Percentiles rank a stretch among this genome's conserved stretches.
Evolutionary conservation across 2,329 filamentous ascomycete species (phyloP).

Genomic region (Lasiodiplodia theobromae): DNA sequence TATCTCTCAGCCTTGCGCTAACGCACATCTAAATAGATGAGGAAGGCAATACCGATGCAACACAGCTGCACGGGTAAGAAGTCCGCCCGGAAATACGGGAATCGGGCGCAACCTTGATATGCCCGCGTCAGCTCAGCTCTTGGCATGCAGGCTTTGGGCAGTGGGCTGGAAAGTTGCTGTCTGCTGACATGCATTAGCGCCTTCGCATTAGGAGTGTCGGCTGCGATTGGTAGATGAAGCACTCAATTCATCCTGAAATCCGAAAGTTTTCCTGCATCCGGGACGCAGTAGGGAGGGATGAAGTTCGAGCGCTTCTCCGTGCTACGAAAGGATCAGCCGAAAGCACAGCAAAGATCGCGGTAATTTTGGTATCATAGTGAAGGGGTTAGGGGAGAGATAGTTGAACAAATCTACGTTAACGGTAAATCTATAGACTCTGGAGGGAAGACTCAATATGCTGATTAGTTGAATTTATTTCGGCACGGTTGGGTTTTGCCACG

Average conservation of each 20-base stretch:
- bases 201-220: background rate
- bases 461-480: background rate
- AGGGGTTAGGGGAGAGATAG: background rate
- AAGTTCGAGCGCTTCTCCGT: background rate
- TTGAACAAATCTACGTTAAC: background rate
- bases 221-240: background rate
- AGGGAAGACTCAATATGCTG: background rate
- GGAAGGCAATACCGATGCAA: background rate
- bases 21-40: constrained; percentile 15
- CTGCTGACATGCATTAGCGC: background rate
- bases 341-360: background rate
- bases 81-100: background rate
- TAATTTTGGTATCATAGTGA: background rate
- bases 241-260: too few species aligned
- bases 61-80: constrained; percentile 8
- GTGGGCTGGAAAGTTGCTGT: constrained; percentile 1
- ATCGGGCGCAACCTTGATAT: too few species aligned
- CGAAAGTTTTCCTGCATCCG: background rate
- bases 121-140: constrained; percentile 11
- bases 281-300: background rate
- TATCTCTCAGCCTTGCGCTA: constrained; percentile 2
- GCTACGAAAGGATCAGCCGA: background rate
- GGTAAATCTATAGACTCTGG: background rate
- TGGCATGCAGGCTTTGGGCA: background rate
- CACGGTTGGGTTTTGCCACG: background rate